These are phyloP conservation scores for Pyrenula aspistea DNA, from an alignment of 495 filamentous ascomycete species.

Conservation along the genomic window DNA sequence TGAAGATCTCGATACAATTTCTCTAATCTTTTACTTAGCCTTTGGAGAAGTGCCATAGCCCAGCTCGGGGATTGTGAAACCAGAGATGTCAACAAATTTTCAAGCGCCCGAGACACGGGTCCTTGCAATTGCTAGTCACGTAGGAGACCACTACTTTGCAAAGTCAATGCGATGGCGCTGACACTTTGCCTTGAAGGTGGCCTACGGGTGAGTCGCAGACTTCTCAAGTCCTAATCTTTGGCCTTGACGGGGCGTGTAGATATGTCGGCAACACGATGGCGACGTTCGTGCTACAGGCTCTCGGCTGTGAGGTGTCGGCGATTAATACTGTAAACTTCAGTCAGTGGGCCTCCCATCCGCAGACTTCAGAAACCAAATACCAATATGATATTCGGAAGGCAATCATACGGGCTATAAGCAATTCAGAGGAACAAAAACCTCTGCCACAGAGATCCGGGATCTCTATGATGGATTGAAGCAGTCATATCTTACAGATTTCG, in stretches of 20 bases:
- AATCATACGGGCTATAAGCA: slow-evolving; percentile 89
- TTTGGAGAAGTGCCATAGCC: too few species aligned
- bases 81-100: slow-evolving; percentile 24
- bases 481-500: slow-evolving; percentile 72
- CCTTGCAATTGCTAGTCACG: slow-evolving; percentile 94
- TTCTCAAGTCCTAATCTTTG: not conserved
- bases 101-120: slow-evolving; percentile 76
- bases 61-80: too few species aligned
- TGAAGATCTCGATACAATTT: too few species aligned
- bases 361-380: not conserved
- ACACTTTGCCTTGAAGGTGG: slow-evolving; percentile 41
- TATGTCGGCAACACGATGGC: slow-evolving; percentile 97
- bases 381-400: slow-evolving; percentile 32
- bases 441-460: slow-evolving; percentile 70
- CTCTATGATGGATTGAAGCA: slow-evolving; percentile 76
- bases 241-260: slow-evolving; percentile 28
- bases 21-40: too few species aligned
- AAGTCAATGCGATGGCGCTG: slow-evolving; percentile 2
- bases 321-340: slow-evolving; percentile 96
- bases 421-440: slow-evolving; percentile 68
- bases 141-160: slow-evolving; percentile 34
- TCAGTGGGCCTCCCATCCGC: slow-evolving; percentile 21
- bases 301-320: slow-evolving; percentile 86
- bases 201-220: slow-evolving; percentile 53
- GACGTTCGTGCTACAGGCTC: slow-evolving; percentile 77